Evolutionary conservation across 2,329 filamentous ascomycete genomes (phyloP).

Genomic region (Didymella pomorum): DNA sequence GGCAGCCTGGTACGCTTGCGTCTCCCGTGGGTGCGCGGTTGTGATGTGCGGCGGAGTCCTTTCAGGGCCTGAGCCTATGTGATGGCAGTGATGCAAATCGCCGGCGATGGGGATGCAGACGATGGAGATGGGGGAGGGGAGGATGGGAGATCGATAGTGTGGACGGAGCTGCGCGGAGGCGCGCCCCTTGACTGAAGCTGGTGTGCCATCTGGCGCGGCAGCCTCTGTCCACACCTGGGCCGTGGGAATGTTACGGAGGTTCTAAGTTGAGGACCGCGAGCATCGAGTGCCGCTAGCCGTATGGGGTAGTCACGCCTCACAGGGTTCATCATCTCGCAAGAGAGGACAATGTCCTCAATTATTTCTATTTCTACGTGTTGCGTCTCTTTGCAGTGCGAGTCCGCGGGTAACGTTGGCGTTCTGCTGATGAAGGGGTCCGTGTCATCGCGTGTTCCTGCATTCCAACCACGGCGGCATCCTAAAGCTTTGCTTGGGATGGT

Average conservation of each 20-base stretch:
- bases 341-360: not conserved
- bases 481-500: not conserved
- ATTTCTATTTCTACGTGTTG: not conserved
- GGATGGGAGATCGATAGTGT: slow-evolving; percentile 9
- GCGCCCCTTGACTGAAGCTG: slow-evolving; percentile 19
- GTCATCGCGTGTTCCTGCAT: slow-evolving; percentile 21
- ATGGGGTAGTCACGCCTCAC: slow-evolving; percentile 6
- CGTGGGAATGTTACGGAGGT: too few species aligned
- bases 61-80: slow-evolving; percentile 10
- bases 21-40: slow-evolving; percentile 10
- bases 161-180: slow-evolving; percentile 14
- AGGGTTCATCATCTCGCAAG: not conserved
- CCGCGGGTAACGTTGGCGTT: slow-evolving; percentile 12
- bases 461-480: slow-evolving; percentile 11
- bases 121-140: slow-evolving; percentile 9
- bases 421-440: slow-evolving; percentile 21
- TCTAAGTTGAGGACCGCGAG: not conserved
- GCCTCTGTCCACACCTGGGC: slow-evolving; percentile 3
- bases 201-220: slow-evolving; percentile 16
- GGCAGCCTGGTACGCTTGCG: slow-evolving; percentile 17
- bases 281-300: slow-evolving; percentile 1
- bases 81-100: slow-evolving; percentile 18
- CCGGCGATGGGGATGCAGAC: slow-evolving; percentile 11
- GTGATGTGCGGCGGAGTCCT: slow-evolving; percentile 5
- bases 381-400: slow-evolving; percentile 5